Evolutionary conservation across 164 flowering plant species (phyloP), one percentile per base, ranked within the genome.

Genomic region (Dillenia turbinata): DNA sequence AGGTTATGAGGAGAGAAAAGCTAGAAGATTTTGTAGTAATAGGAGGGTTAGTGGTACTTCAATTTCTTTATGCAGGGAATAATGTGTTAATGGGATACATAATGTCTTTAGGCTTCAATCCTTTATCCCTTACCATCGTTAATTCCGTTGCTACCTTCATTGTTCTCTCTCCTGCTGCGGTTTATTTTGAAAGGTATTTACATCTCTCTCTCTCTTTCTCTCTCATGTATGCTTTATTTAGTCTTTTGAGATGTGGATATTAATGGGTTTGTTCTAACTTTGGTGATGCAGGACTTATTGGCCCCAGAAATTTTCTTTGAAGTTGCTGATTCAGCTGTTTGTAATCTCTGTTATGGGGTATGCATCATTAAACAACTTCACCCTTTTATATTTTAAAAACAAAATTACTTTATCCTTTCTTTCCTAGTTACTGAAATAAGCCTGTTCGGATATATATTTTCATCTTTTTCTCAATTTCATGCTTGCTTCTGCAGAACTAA

Each of bases 301-400:
- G 95, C 96, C 96, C 0, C 65, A 56, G 59, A 67, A 74, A 62
- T 49, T 88, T 16, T 74, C 67, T 15, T 59, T 65, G 17, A 80
- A 75, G 73, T 63, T 89, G 75, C 11, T 77, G 26, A 56, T 79
- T 55, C 85, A 88, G 73, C 63, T 92, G 50, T 9, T 88, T 66
- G 56, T 86, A 17, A 75, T 89, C 65, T 57, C 95, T 45, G 70
- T 85, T 44, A 78, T 76, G 55, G 96, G 98, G 96, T 92, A 76
- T 62, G 79, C 5, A 51, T 12, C 17, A 49, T 56, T 19, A 51
- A 2, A 52, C 55, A 9, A 52, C 11, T 52, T n/a, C 0, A 51
- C 7, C 22, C 1, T 19, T 19, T 12, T 14, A 0, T 14, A 15
- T 51, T 51, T 15, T 51, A 19, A 19, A 19, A 19, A 19, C 1